These are phyloP conservation scores for Colletotrichum shisoi DNA, from an alignment of 2,329 filamentous ascomycete genomes.

Conservation along the genomic window DNA sequence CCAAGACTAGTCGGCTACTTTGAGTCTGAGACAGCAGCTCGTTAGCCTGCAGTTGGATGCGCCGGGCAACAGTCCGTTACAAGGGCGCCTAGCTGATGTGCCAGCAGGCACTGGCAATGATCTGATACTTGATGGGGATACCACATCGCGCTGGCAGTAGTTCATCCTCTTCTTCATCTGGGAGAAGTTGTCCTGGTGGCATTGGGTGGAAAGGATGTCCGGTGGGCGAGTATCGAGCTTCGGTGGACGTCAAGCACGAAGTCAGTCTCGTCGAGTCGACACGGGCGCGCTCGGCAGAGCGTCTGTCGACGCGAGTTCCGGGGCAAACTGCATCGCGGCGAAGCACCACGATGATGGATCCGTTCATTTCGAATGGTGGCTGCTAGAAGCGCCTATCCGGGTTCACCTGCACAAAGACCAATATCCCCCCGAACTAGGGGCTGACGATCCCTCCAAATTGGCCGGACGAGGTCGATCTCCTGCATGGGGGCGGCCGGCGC, in stretches of 20 bases:
- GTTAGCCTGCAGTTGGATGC: slow-evolving; percentile 3
- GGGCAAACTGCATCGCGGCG: background rate
- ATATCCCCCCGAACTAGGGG: slow-evolving; percentile 19
- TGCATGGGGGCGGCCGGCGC: slow-evolving; percentile 2
- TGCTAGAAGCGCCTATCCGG: slow-evolving; percentile 18
- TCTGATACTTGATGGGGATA: background rate
- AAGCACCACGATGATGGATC: slow-evolving; percentile 5
- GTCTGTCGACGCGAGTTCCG: too few species aligned
- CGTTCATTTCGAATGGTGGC: slow-evolving; percentile 7
- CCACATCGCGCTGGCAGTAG: background rate
- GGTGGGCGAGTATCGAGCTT: background rate
- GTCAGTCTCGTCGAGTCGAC: background rate
- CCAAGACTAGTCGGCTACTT: background rate
- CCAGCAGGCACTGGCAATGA: slow-evolving; percentile 3
- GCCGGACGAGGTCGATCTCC: slow-evolving; percentile 23
- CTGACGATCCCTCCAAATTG: slow-evolving; percentile 19
- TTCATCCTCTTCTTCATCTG: background rate
- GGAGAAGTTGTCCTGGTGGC: background rate
- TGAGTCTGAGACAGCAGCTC: slow-evolving; percentile 14
- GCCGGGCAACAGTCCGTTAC: slow-evolving; percentile 4
- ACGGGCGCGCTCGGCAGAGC: background rate
- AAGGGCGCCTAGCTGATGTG: background rate
- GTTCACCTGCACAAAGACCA: slow-evolving; percentile 16
- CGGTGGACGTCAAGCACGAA: background rate
- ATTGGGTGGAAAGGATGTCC: background rate